Percentiles rank a stretch among this genome's conserved stretches.
These are phyloP conservation scores for Alternaria rosae DNA, from an alignment of 2,329 filamentous ascomycete genomes.

Conservation along the genomic window DNA sequence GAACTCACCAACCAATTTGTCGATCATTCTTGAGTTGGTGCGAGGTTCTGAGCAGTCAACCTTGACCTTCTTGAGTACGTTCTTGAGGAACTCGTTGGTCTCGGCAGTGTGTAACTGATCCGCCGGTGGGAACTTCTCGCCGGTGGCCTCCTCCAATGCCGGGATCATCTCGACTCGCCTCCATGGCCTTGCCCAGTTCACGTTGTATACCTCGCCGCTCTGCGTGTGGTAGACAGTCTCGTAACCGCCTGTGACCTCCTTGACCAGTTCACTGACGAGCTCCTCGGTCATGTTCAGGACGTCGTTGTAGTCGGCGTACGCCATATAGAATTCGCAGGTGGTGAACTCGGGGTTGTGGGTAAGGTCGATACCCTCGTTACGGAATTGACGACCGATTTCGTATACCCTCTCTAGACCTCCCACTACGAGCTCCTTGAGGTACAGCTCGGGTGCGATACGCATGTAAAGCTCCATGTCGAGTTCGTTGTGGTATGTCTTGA, in stretches of 20 bases:
- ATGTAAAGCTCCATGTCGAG: constrained; percentile 93
- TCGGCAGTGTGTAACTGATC: constrained; percentile 89
- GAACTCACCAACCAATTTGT: constrained; percentile 91
- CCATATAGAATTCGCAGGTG: constrained; percentile 92
- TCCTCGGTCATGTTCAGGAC: constrained; percentile 92
- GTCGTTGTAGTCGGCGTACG: constrained; percentile 77
- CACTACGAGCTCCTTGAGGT: constrained; percentile 95
- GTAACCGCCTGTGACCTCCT: constrained; percentile 85
- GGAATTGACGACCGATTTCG: constrained; percentile 93
- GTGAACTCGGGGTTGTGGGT: constrained; percentile 99
- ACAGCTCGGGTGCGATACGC: constrained; percentile 92
- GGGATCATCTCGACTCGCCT: constrained; percentile 94
- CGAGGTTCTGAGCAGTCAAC: constrained; percentile 88
- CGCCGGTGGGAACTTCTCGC: constrained; percentile 91
- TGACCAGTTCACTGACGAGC: constrained; percentile 87
- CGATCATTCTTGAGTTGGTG: constrained; percentile 95
- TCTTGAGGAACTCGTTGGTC: constrained; percentile 81
- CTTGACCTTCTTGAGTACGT: constrained; percentile 84
- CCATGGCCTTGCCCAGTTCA: constrained; percentile 98
- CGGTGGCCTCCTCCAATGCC: constrained; percentile 84
- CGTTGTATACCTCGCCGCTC: constrained; percentile 82
- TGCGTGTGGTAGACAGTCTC: constrained; percentile 87
- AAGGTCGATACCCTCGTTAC: constrained; percentile 89
- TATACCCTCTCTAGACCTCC: constrained; percentile 95
- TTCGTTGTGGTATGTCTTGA: constrained; percentile 95